Conservation (phyloP, 768 basidiomycete genomes). For the Pleurotus ostreatus region DNA sequence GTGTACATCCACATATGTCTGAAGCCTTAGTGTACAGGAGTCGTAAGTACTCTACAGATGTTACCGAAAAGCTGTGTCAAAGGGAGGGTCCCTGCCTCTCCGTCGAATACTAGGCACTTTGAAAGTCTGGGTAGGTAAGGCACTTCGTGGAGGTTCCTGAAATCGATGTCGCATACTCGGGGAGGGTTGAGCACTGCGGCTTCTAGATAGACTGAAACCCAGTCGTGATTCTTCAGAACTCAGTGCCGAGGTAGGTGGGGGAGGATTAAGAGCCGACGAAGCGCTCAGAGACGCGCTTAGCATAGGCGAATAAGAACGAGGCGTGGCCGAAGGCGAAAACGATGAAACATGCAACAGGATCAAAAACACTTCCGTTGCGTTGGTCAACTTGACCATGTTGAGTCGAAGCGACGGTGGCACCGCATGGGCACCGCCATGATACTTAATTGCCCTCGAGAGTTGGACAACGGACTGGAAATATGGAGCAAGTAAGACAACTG, state of each 20-base stretch:
- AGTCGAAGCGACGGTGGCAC: slow-evolving; percentile 52
- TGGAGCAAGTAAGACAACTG: neutral
- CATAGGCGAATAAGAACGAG: slow-evolving; percentile 61
- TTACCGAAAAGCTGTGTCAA: slow-evolving; percentile 5
- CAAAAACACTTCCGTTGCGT: slow-evolving; percentile 83
- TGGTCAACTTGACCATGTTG: slow-evolving; percentile 73
- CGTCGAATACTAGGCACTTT: slow-evolving; percentile 31
- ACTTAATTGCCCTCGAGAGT: slow-evolving; percentile 70
- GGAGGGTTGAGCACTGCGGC: slow-evolving; percentile 50
- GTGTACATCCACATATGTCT: neutral
- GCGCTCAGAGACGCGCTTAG: slow-evolving; percentile 26
- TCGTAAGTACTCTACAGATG: slow-evolving; percentile 5
- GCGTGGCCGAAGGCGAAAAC: slow-evolving; percentile 55
- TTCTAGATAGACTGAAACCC: slow-evolving; percentile 53
- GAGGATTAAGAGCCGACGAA: slow-evolving; percentile 12
- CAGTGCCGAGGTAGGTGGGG: slow-evolving; percentile 5
- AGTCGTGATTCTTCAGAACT: slow-evolving; percentile 46
- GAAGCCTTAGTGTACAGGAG: slow-evolving; percentile 1
- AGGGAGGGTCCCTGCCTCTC: slow-evolving; percentile 12
- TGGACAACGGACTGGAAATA: slow-evolving; percentile 63
- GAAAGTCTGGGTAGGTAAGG: slow-evolving; percentile 47
- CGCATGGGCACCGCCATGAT: slow-evolving; percentile 54
- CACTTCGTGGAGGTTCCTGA: slow-evolving; percentile 49
- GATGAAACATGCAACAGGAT: slow-evolving; percentile 85
- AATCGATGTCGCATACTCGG: slow-evolving; percentile 23